These are phyloP conservation scores for Abrus precatorius DNA, from an alignment of 306 rosid species.

Conservation along the genomic window DNA sequence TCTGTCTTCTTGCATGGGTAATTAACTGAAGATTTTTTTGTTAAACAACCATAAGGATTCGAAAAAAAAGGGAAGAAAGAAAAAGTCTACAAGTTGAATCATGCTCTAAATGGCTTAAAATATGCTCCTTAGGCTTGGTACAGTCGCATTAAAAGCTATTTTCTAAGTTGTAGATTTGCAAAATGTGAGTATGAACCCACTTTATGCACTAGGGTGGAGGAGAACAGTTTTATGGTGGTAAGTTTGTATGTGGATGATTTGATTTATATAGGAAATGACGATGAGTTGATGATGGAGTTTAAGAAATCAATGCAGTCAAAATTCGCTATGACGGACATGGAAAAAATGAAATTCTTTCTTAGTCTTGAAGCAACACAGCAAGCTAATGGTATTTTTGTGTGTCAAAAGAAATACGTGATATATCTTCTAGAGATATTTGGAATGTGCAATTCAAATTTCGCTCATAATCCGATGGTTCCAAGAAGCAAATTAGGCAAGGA, in stretches of 20 bases:
- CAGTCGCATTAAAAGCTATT: neutral
- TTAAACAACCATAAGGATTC: neutral
- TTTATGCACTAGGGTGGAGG: no score
- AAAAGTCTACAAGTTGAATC: neutral
- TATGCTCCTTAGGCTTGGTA: neutral
- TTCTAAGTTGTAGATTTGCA: no score
- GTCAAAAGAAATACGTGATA: neutral
- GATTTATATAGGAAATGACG: neutral
- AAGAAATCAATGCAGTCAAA: neutral
- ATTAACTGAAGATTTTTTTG: neutral
- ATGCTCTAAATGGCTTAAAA: neutral
- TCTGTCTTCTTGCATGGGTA: neutral
- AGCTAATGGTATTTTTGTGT: neutral
- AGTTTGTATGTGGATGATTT: slow-evolving; percentile 8
- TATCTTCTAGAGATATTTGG: neutral
- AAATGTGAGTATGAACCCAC: no score
- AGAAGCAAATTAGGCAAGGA: neutral
- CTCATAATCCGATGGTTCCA: neutral
- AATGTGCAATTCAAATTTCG: neutral
- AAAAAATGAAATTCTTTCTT: neutral
- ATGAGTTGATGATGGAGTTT: neutral
- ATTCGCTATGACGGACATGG: neutral
- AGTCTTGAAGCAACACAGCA: neutral
- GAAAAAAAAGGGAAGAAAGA: neutral
- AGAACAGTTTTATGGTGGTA: neutral